Percentiles rank a stretch among this genome's conserved stretches.
Conservation (phyloP, 495 filamentous ascomycete genomes). For the Aspergillus homomorphus region DNA sequence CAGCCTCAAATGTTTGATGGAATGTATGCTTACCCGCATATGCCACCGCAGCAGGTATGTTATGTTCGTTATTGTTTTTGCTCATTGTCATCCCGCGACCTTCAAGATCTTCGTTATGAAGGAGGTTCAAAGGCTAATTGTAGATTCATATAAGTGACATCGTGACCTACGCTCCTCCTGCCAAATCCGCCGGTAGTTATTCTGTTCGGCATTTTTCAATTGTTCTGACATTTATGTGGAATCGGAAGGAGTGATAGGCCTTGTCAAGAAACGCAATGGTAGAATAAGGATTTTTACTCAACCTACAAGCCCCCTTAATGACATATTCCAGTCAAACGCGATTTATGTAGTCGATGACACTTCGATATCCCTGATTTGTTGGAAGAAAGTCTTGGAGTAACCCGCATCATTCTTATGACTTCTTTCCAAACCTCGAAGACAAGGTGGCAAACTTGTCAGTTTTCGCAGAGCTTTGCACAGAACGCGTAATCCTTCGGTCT, state of each 20-base stretch:
- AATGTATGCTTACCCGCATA: constrained; percentile 78
- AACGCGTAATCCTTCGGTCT: constrained; percentile 57
- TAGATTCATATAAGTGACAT: background rate
- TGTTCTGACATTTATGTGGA: too few relatives aligned
- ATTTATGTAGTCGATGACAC: too few relatives aligned
- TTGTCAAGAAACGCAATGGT: too few relatives aligned
- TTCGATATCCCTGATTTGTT: too few relatives aligned
- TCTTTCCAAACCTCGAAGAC: constrained; percentile 69
- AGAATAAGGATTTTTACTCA: too few relatives aligned
- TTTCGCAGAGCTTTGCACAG: constrained; percentile 56
- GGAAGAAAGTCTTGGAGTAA: background rate
- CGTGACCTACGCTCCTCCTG: background rate
- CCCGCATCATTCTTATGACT: constrained; percentile 30
- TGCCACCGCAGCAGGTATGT: constrained; percentile 82
- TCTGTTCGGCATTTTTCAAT: background rate
- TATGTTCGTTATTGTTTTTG: background rate
- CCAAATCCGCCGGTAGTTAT: too few relatives aligned
- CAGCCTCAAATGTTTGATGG: constrained; percentile 79
- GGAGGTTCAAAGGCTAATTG: background rate
- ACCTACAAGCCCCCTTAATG: too few relatives aligned
- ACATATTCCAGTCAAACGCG: too few relatives aligned
- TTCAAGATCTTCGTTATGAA: background rate
- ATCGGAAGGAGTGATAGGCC: too few relatives aligned
- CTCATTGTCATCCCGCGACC: too few relatives aligned
- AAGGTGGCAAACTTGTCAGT: constrained; percentile 64